Base-by-base conservation (phyloP, 2,329 filamentous ascomycete species). In the Aspergillus hortae region DNA sequence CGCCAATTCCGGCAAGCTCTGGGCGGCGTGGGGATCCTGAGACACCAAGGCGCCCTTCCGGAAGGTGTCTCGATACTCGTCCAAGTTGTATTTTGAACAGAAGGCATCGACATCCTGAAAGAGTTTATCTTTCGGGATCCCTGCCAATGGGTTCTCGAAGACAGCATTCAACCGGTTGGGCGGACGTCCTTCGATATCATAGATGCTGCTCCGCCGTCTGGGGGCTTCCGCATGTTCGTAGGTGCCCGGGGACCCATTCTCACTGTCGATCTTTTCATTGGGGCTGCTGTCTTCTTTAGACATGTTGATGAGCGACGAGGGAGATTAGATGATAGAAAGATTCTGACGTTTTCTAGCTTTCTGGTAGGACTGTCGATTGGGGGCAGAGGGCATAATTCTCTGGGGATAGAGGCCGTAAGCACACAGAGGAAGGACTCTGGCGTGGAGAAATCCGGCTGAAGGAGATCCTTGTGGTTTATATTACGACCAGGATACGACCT, bases 51-150 rank as follows among this genome's bases (percentile, higher is more conserved):
- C 79, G 7, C 78, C 77, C 56, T 80, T 80, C 27, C 74, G 73
- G 52, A 83, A 80, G 19, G 59, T 66, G 4, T 78, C 76, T 10
- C 79, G 61, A 17, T 79, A 69, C 19, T 80, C 73, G 33, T 72
- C 71, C 3, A 84, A 67, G 7, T 73, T 74, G 46, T 77, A 74
- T n/a, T 77, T 66, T 3, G 63, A 56, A 41, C 79, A 81, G 62
- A 85, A 86, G 0, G 69, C 63, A 41, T 80, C 74, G 2, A 86
- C 83, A 54, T 82, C 74, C 17, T 69, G 65, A 36, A 85, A 65
- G 12, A 87, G 75, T 48, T 78, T 67, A 1, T 79, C 72, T 25
- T 76, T 74, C 2, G 78, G 73, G 6, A 86, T 74, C 0, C 76
- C 79, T 2, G 72, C 76, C 3, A 87, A 71, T 10, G 80, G 80